These are phyloP conservation scores for Trypanosoma cruzi DNA, from an alignment of 208 protist species.

Conservation along the genomic window DNA sequence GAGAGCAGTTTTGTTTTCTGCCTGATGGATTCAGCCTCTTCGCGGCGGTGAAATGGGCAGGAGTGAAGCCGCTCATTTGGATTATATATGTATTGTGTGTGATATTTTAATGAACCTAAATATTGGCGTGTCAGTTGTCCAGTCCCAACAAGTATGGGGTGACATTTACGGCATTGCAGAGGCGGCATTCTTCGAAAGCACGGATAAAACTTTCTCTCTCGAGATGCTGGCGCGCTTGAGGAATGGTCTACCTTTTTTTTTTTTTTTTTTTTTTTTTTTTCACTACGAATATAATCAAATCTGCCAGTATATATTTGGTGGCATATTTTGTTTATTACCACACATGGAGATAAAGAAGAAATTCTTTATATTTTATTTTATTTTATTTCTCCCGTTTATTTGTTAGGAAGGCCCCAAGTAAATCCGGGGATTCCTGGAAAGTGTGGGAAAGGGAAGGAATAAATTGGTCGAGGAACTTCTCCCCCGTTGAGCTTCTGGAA, in stretches of 20 bases:
- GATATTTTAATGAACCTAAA: no score
- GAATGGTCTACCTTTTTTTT: not conserved
- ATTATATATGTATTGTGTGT: no score
- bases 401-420: not conserved
- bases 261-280: not conserved
- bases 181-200: not conserved
- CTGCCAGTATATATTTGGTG: no score
- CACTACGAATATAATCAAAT: not conserved
- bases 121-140: not conserved
- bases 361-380: not conserved
- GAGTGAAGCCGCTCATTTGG: not conserved
- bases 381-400: slow-evolving; percentile 10
- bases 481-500: no score
- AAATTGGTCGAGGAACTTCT: no score
- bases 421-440: not conserved
- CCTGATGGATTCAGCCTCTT: no score
- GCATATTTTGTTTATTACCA: slow-evolving; percentile 14
- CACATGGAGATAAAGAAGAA: not conserved
- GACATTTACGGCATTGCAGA: not conserved
- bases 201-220: not conserved
- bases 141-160: not conserved
- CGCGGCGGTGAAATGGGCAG: not conserved
- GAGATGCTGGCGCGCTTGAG: not conserved
- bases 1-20: no score
- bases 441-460: not conserved